phyloP scores from a whole-genome alignment of 257 asterid genomes.

The Leptodermis oblonga region DNA sequence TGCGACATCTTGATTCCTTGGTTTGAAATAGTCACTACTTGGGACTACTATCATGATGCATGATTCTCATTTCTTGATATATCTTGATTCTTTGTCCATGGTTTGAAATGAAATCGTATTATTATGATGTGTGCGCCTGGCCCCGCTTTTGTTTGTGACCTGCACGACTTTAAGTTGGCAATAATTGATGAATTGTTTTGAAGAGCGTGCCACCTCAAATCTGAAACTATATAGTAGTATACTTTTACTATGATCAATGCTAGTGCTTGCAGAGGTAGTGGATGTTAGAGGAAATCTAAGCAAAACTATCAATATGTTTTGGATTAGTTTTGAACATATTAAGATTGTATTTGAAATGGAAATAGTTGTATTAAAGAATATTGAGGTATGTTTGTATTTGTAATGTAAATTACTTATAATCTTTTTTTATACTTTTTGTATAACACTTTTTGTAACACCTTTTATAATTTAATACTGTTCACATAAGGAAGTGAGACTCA shows the following conservation, averaged over 20 bases:
- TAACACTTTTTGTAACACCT: no score
- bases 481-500: no score
- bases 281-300: background rate
- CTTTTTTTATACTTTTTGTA: no score
- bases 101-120: background rate
- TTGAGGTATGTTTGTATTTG: no score
- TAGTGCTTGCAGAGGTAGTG: background rate
- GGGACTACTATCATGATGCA: background rate
- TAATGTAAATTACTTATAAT: no score
- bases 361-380: no score
- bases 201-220: background rate
- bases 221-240: background rate
- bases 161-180: background rate
- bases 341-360: no score
- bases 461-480: no score
- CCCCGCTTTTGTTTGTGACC: background rate
- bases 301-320: no score
- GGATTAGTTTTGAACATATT: no score
- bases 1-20: background rate
- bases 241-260: background rate
- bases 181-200: slow-evolving; percentile 4
- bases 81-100: background rate
- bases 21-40: background rate
- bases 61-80: background rate
- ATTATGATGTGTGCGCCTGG: background rate